A percentile compares a stretch with the other conserved stretches of the same genome.
phyloP scores from a whole-genome alignment of 176 grass and related monocot species.

The Eleusine indica region DNA sequence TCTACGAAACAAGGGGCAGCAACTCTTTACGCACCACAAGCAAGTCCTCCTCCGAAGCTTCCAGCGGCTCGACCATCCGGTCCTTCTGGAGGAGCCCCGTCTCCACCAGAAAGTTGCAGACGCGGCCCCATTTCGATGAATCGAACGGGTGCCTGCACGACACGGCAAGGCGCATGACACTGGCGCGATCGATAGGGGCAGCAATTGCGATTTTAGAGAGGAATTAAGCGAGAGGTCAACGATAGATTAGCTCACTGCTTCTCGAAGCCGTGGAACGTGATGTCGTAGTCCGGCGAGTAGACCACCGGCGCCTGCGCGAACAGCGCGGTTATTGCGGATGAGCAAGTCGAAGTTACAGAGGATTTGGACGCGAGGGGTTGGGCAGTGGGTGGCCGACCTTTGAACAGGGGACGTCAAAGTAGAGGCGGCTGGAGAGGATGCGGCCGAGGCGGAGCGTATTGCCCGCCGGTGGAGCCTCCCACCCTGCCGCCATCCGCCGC shows the following conservation, averaged over 20 bases:
- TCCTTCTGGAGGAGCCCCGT: conserved; percentile 42
- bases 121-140: conserved; percentile 66
- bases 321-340: background rate
- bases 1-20: background rate
- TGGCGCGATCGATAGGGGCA: background rate
- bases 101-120: conserved; percentile 56
- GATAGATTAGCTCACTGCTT: conserved; percentile 47
- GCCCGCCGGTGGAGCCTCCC: background rate
- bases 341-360: background rate
- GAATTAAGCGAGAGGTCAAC: background rate
- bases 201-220: background rate
- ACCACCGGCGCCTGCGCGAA: conserved; percentile 51
- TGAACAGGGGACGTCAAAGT: conserved; percentile 48
- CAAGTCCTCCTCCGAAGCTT: conserved; percentile 68
- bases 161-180: background rate
- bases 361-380: too few relatives aligned
- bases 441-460: conserved; percentile 34
- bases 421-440: conserved; percentile 66
- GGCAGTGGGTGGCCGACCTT: conserved; percentile 37
- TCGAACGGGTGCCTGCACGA: conserved; percentile 71
- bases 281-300: conserved; percentile 61
- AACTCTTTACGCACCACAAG: conserved; percentile 43
- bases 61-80: conserved; percentile 47
- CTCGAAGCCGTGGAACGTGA: conserved; percentile 62
- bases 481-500: conserved; percentile 1